Base-by-base conservation (phyloP, 495 filamentous ascomycete genomes). In the Lepraria neglecta region DNA sequence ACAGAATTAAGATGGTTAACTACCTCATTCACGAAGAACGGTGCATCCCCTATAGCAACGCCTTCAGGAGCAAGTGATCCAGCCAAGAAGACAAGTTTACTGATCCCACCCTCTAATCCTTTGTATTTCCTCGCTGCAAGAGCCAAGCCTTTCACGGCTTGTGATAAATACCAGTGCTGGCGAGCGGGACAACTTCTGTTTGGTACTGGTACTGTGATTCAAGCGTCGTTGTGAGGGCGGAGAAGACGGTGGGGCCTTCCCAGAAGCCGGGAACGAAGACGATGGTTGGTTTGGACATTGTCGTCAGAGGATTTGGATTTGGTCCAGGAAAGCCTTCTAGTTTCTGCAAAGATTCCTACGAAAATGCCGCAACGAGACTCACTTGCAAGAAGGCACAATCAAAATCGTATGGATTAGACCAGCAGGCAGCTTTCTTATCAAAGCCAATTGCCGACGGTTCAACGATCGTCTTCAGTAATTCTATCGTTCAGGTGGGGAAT, bases 81-180 rank as follows among this genome's bases (percentile, higher is more conserved):
- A 21, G 46, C 27, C 19, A 50, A 28, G 46, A 50, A 80, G 4
- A 74, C 60, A 30, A 81, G 42, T 40, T 72, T 68, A 3, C 75
- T 56, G 6, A 81, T 68, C 0, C 76, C 75, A 0, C 72, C 71
- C 40, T 70, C 66, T 50, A 74, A 68, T 1, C 76, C 77, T 61
- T 74, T 48, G 24, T 67, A 66, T 30, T 73, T 63, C 44, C 78
- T 50, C 46, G 9, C 46, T 50, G 5, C 9, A 21, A 10, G 24
- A n/a, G 24, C 68, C 19, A 80, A 61, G 6, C 70, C 70, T 17
- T 74, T 69, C 9, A 71, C 67, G 12, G 69, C 73, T 54, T 77
- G 73, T 11, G 24, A 24, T 24, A 24, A 24, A 24, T 24, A 24
- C 35, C 35, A 11, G 66, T 73, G 52, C 69, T 73, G 14, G 35